phyloP scores from a whole-genome alignment of 1,139 yeast species.

The Lodderomyces pseudojiufengensis region DNA sequence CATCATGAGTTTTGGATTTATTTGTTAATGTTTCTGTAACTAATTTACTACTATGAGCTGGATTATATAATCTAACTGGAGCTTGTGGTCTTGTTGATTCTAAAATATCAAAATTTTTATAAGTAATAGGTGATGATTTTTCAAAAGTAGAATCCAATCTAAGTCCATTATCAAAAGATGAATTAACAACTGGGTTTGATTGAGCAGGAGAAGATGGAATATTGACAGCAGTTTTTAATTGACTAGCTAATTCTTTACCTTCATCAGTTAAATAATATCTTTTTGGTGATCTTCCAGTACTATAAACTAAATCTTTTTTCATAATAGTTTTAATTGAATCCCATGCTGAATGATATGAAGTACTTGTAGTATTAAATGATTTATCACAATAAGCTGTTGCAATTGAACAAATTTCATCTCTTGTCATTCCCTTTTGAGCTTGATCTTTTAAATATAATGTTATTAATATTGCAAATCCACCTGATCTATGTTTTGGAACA shows the following conservation, averaged over 20 bases:
- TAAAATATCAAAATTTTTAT: neutral
- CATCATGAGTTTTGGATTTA: conserved; percentile 20
- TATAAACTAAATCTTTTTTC: conserved; percentile 58
- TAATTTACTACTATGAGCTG: conserved; percentile 7
- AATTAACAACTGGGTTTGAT: conserved; percentile 13
- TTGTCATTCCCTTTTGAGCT: conserved; percentile 50
- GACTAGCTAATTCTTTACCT: conserved; percentile 63
- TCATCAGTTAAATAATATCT: conserved; percentile 67
- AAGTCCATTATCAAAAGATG: conserved; percentile 36
- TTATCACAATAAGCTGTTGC: conserved; percentile 64
- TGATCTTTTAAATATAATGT: conserved; percentile 57
- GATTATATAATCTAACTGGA: conserved; percentile 2
- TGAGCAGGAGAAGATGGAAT: conserved; percentile 25
- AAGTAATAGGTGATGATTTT: conserved; percentile 7
- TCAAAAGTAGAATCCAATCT: conserved; percentile 20
- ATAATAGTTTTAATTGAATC: conserved; percentile 60
- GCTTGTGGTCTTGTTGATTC: neutral
- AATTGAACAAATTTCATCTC: conserved; percentile 51
- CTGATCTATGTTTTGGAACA: conserved; percentile 75
- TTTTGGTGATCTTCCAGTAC: conserved; percentile 55
- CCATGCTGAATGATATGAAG: conserved; percentile 79
- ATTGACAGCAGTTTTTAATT: conserved; percentile 48
- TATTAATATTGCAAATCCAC: conserved; percentile 80
- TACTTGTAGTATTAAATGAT: conserved; percentile 57
- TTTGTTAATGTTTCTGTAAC: conserved; percentile 5